Evolutionary conservation across 331 rosid genomes (phyloP).

Genomic region (Malus hybrid): DNA sequence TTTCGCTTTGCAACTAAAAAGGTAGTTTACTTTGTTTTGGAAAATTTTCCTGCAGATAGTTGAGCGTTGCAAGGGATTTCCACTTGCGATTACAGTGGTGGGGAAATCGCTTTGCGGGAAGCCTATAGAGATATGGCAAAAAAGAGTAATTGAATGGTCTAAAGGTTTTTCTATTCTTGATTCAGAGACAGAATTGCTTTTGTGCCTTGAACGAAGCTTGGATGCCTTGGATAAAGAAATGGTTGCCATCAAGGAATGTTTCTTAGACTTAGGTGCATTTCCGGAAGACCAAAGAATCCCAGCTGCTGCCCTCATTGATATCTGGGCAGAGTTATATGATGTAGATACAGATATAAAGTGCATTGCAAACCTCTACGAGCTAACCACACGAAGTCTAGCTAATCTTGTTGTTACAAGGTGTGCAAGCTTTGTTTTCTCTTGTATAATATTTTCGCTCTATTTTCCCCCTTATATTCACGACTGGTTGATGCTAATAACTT

Average conservation of each 20-base stretch:
- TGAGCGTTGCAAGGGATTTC: conserved; percentile 35
- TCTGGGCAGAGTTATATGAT: conserved; percentile 39
- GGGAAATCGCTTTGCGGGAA: conserved; percentile 29
- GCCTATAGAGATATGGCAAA: conserved; percentile 21
- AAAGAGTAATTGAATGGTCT: conserved; percentile 19
- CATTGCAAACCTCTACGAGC: conserved; percentile 25
- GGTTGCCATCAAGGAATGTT: conserved; percentile 34
- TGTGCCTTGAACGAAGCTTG: conserved; percentile 30
- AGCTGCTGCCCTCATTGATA: conserved; percentile 48
- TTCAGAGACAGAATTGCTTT: conserved; percentile 20
- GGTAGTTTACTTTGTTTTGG: not conserved
- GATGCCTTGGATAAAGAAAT: conserved; percentile 21
- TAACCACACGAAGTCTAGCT: conserved; percentile 29
- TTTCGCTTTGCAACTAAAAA: too few relatives aligned
- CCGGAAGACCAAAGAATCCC: conserved; percentile 50
- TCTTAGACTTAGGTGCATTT: conserved; percentile 53
- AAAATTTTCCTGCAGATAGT: conserved; percentile 41
- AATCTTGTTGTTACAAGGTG: conserved; percentile 44
- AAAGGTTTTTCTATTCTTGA: conserved; percentile 26
- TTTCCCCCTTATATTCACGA: not conserved
- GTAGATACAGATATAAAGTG: conserved; percentile 26
- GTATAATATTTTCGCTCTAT: not conserved
- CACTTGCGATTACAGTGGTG: conserved; percentile 39
- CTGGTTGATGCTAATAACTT: not conserved
- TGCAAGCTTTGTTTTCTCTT: not conserved